These are phyloP conservation scores for Globisporangium perplexum DNA, from an alignment of 352 stramenopile genomes.

Conservation along the genomic window DNA sequence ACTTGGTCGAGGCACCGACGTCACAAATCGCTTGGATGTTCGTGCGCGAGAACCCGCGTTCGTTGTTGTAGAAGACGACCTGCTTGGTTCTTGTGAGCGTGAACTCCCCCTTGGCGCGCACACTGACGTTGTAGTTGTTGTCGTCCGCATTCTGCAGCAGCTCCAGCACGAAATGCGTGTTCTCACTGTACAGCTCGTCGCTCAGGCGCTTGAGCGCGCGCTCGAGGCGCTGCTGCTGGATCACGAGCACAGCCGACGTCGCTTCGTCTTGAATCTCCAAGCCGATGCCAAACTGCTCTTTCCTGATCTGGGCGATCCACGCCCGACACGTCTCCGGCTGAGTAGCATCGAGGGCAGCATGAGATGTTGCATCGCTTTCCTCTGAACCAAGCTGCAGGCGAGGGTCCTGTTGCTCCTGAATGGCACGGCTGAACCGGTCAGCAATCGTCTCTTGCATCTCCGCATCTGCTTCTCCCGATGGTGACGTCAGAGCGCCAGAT, in stretches of 20 bases:
- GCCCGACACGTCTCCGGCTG: conserved; percentile 23
- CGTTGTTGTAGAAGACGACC: conserved; percentile 85
- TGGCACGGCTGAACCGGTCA: conserved; percentile 8
- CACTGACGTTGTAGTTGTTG: conserved; percentile 45
- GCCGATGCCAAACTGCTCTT: conserved; percentile 74
- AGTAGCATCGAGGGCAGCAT: not conserved
- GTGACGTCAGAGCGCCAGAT: not conserved
- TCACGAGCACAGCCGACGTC: conserved; percentile 47
- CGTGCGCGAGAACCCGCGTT: conserved; percentile 59
- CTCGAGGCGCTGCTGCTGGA: conserved; percentile 77
- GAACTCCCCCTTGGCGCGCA: conserved; percentile 56
- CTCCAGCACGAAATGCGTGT: conserved; percentile 87
- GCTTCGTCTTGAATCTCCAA: conserved; percentile 53
- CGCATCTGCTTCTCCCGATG: not conserved
- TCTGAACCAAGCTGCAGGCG: not conserved
- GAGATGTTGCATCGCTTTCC: not conserved
- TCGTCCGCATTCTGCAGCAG: conserved; percentile 87
- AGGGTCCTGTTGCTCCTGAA: not conserved
- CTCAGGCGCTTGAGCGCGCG: conserved; percentile 81
- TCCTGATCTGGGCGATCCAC: conserved; percentile 62
- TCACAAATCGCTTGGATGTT: conserved; percentile 87
- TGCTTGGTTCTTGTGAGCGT: conserved; percentile 33
- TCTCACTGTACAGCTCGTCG: conserved; percentile 83
- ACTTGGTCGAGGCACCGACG: conserved; percentile 81
- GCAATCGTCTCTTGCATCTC: conserved; percentile 2